Evolutionary conservation across 768 basidiomycete genomes (phyloP).

Genomic region (Termitomyces sp.): DNA sequence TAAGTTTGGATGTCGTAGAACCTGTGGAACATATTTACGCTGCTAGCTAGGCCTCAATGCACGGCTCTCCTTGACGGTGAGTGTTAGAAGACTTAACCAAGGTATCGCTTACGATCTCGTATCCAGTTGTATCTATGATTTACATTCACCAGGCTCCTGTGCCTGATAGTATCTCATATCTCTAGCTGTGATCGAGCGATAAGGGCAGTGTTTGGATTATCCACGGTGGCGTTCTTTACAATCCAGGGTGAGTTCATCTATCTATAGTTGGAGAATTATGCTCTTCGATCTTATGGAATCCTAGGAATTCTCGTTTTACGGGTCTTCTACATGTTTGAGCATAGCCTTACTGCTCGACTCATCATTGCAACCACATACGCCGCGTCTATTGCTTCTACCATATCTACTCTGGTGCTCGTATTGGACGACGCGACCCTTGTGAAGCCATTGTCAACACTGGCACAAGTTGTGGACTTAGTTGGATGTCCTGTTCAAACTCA

Average conservation of each 20-base stretch:
- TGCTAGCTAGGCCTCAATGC: conserved; percentile 8
- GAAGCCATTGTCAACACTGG: conserved; percentile 4
- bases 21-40: too few relatives aligned
- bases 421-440: background rate
- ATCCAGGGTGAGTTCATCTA: conserved; percentile 9
- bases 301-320: conserved; percentile 13
- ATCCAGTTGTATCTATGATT: background rate
- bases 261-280: background rate
- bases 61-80: conserved; percentile 2
- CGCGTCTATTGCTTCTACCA: conserved; percentile 5
- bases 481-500: conserved; percentile 10
- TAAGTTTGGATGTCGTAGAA: background rate
- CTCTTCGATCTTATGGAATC: background rate
- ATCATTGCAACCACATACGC: conserved; percentile 10
- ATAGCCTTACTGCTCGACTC: conserved; percentile 2
- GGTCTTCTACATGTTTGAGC: conserved; percentile 14
- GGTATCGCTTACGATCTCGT: background rate
- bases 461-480: conserved; percentile 2
- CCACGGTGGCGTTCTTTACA: conserved; percentile 12
- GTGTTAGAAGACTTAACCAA: background rate
- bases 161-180: too few relatives aligned
- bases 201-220: conserved; percentile 8
- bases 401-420: conserved; percentile 3
- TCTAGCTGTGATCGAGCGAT: conserved; percentile 12
- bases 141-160: background rate